These are phyloP conservation scores for Trichophyton rubrum DNA, from an alignment of 2,329 filamentous ascomycete species.

Conservation along the genomic window DNA sequence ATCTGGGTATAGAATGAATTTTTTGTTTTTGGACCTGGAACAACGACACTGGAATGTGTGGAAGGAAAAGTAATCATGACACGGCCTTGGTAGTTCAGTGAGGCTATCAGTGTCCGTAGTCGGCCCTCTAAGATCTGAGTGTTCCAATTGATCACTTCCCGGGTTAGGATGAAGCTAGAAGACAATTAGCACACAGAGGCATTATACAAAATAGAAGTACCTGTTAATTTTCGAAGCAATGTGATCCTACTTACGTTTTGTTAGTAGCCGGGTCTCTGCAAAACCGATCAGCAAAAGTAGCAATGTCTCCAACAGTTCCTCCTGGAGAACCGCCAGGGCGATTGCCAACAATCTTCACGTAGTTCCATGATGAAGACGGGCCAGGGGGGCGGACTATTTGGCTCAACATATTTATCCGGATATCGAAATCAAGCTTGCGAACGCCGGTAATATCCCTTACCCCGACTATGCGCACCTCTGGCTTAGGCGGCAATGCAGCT, in stretches of 20 bases:
- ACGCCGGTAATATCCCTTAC: neutral
- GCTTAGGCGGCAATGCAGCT: conserved; percentile 19
- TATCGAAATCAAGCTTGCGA: conserved; percentile 6
- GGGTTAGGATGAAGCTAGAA: conserved; percentile 4
- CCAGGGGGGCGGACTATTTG: neutral
- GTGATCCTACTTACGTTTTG: conserved; percentile 2
- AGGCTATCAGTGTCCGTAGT: conserved; percentile 3
- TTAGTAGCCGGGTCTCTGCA: conserved; percentile 4
- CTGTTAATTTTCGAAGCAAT: neutral
- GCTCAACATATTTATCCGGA: conserved; percentile 5
- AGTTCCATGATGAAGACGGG: neutral
- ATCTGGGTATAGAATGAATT: neutral
- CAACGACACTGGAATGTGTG: neutral
- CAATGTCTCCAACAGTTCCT: neutral
- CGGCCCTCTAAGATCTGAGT: conserved; percentile 4
- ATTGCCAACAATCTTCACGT: conserved; percentile 1
- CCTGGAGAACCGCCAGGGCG: neutral
- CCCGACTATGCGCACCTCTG: conserved; percentile 18
- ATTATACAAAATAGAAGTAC: neutral
- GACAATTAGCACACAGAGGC: neutral
- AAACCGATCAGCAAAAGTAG: conserved; percentile 1
- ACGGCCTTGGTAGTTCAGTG: conserved; percentile 3
- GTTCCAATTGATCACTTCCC: conserved; percentile 6
- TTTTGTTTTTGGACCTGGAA: neutral
- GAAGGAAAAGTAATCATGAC: conserved; percentile 1